Evolutionary conservation across 805 yeast genomes (phyloP).

Genomic region (Trichomonascus vanleenenianus): DNA sequence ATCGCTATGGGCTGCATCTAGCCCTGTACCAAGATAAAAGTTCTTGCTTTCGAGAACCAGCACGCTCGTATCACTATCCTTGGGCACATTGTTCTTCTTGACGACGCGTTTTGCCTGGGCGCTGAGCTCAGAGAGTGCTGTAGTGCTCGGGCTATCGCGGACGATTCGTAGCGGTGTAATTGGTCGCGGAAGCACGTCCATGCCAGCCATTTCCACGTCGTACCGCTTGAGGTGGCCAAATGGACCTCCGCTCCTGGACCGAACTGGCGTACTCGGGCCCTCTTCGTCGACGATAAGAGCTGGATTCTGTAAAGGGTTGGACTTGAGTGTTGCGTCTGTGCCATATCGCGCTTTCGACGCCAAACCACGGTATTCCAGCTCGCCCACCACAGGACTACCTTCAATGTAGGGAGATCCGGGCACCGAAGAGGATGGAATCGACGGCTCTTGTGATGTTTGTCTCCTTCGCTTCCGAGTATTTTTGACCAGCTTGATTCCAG

Average conservation of each 20-base stretch:
- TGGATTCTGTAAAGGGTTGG: no score
- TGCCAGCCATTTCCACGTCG: slow-evolving; percentile 6
- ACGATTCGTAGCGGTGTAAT: slow-evolving; percentile 9
- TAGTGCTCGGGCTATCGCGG: slow-evolving; percentile 9
- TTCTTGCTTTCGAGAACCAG: not conserved
- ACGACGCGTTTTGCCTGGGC: slow-evolving; percentile 2
- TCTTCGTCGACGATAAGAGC: no score
- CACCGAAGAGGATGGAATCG: no score
- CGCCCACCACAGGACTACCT: no score
- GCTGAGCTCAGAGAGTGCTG: slow-evolving; percentile 1
- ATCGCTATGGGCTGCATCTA: not conserved
- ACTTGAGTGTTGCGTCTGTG: no score
- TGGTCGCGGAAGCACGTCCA: slow-evolving; percentile 15
- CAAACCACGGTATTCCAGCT: not conserved
- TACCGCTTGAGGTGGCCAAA: not conserved
- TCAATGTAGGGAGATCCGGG: no score
- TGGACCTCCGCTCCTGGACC: no score
- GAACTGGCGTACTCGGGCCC: no score
- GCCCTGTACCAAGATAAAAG: not conserved
- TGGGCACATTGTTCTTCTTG: slow-evolving; percentile 4
- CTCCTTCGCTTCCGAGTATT: no score
- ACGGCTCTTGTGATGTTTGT: no score
- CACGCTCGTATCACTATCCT: not conserved
- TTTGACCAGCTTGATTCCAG: no score
- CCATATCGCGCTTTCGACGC: no score